These are phyloP conservation scores for Xylaria sp. DNA, from an alignment of 2,329 filamentous ascomycete genomes.

Conservation along the genomic window DNA sequence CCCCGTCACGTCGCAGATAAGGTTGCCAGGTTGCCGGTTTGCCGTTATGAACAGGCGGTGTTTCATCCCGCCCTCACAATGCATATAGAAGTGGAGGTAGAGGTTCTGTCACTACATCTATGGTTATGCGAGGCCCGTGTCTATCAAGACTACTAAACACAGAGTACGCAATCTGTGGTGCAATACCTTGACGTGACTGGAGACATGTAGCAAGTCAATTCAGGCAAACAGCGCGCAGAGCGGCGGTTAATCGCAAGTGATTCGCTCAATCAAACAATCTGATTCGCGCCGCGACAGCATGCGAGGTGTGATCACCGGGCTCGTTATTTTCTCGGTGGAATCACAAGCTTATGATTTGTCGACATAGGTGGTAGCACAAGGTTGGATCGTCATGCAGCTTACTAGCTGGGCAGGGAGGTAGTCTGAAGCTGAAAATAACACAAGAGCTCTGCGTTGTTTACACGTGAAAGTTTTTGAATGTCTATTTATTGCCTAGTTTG, in stretches of 20 bases:
- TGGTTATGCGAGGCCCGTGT: constrained; percentile 24
- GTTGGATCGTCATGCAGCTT: constrained; percentile 43
- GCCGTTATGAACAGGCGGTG: constrained; percentile 36
- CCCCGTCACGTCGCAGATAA: constrained; percentile 30
- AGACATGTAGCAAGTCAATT: constrained; percentile 38
- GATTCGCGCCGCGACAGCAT: constrained; percentile 30
- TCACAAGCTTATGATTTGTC: constrained; percentile 42
- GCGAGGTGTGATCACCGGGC: constrained; percentile 44
- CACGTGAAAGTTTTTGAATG: constrained; percentile 25
- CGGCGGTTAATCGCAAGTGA: constrained; percentile 39
- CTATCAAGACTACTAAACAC: constrained; percentile 10
- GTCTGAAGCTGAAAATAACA: constrained; percentile 39
- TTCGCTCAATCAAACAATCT: constrained; percentile 21
- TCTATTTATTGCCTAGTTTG: constrained; percentile 22
- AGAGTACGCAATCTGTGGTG: constrained; percentile 2
- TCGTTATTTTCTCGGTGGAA: constrained; percentile 37
- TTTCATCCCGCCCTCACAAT: constrained; percentile 43
- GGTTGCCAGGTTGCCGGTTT: constrained; percentile 27
- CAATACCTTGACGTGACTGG: constrained; percentile 8
- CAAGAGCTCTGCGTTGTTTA: constrained; percentile 23
- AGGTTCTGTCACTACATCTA: constrained; percentile 2
- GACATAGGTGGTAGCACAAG: constrained; percentile 38
- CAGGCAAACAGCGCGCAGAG: constrained; percentile 34
- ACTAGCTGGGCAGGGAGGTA: constrained; percentile 16
- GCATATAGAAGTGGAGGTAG: constrained; percentile 37